A percentile compares a stretch with the other conserved stretches of the same genome.
Evolutionary conservation across 306 rosid genomes (phyloP).

Genomic region (Malus sieversii): DNA sequence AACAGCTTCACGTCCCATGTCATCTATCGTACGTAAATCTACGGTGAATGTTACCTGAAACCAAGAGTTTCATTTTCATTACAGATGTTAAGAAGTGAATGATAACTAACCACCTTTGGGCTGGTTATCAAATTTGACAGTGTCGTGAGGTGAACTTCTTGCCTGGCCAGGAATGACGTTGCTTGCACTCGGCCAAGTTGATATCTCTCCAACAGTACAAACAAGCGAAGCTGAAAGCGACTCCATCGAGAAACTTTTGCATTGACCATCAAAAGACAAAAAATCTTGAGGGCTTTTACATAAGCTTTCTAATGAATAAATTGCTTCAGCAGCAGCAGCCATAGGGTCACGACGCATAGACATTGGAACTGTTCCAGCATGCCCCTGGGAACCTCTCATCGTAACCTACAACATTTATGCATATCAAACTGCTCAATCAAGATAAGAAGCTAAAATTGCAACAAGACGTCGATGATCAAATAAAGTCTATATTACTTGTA

Average conservation of each 20-base stretch:
- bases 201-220: conserved; percentile 94
- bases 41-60: conserved; percentile 78
- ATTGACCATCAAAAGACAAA: conserved; percentile 60
- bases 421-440: not conserved
- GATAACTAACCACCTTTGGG: conserved; percentile 9
- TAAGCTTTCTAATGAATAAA: conserved; percentile 61
- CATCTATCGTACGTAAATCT: conserved; percentile 86
- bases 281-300: conserved; percentile 72
- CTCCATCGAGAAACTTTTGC: conserved; percentile 49
- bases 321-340: conserved; percentile 80
- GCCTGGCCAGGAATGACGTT: conserved; percentile 99
- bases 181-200: conserved; percentile 99
- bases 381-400: conserved; percentile 90
- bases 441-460: not conserved
- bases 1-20: conserved; percentile 80
- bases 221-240: conserved; percentile 86
- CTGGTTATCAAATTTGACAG: conserved; percentile 9
- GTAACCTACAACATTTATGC: conserved; percentile 52
- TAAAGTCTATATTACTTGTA: not conserved
- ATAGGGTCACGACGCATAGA: conserved; percentile 89
- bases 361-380: conserved; percentile 97
- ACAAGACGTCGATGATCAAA: not conserved
- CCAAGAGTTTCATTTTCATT: conserved; percentile 9
- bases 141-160: conserved; percentile 37
- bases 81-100: not conserved